Evolutionary conservation across 345 rosid genomes (phyloP).

Genomic region (Euphorbia tirucalli): DNA sequence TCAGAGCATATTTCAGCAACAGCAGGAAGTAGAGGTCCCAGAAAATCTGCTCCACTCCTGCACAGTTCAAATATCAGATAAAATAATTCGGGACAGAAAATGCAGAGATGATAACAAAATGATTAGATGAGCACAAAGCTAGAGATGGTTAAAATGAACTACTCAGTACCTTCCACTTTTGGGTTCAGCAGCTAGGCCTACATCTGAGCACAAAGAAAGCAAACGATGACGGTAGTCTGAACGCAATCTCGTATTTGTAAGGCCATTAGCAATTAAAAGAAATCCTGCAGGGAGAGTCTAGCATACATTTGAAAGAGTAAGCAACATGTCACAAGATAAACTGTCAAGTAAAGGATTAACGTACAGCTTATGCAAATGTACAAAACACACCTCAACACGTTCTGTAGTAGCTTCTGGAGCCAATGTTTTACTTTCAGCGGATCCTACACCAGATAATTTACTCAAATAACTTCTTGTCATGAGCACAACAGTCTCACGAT

Average conservation of each 20-base stretch:
- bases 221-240: constrained; percentile 90
- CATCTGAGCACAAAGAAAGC: constrained; percentile 96
- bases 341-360: constrained; percentile 13
- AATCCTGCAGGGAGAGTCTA: constrained; percentile 99
- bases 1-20: constrained; percentile 97
- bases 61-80: constrained; percentile 22
- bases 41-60: constrained; percentile 98
- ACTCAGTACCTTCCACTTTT: constrained; percentile 78
- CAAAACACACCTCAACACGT: constrained; percentile 74
- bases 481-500: constrained; percentile 93
- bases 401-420: constrained; percentile 85
- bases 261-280: constrained; percentile 82
- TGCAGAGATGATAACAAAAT: constrained; percentile 5
- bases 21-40: constrained; percentile 97
- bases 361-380: constrained; percentile 10
- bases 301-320: constrained; percentile 54
- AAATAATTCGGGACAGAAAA: constrained; percentile 19
- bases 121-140: constrained; percentile 1
- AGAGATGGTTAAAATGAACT: constrained; percentile 5
- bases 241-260: constrained; percentile 65
- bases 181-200: constrained; percentile 96
- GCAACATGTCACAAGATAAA: constrained; percentile 35
- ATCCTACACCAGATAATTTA: constrained; percentile 71
- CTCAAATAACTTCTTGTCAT: constrained; percentile 92
- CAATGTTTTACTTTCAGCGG: constrained; percentile 85